Evolutionary conservation across 2,329 filamentous ascomycete species (phyloP).

Genomic region (Epichloe hybrida): DNA sequence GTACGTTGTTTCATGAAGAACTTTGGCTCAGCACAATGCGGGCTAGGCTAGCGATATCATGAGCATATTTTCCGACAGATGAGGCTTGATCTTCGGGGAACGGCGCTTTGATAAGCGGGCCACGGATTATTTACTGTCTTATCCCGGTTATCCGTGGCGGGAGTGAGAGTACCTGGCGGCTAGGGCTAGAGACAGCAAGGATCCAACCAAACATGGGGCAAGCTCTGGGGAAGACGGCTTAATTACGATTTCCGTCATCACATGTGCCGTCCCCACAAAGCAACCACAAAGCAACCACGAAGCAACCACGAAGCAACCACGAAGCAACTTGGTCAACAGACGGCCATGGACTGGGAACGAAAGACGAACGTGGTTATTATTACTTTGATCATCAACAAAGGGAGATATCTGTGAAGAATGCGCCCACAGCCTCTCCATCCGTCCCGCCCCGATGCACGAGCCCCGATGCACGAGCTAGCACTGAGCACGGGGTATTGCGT

Average conservation of each 20-base stretch:
- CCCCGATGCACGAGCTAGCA: no score
- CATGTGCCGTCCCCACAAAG: not conserved
- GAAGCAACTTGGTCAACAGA: not conserved
- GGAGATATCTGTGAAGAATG: not conserved
- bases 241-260: not conserved
- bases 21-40: no score
- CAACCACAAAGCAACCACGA: no score
- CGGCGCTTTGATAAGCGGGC: not conserved
- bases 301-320: no score
- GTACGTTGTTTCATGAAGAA: no score
- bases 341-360: not conserved
- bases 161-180: no score
- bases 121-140: no score
- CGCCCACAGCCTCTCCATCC: not conserved
- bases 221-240: not conserved
- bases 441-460: no score
- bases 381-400: not conserved
- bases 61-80: no score
- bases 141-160: no score
- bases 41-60: no score
- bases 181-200: not conserved
- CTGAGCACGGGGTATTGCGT: not conserved
- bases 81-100: not conserved
- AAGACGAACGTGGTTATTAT: not conserved
- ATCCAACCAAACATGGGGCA: not conserved